These are phyloP conservation scores for Amauroascus niger DNA, from an alignment of 2,329 filamentous ascomycete genomes.

Conservation along the genomic window DNA sequence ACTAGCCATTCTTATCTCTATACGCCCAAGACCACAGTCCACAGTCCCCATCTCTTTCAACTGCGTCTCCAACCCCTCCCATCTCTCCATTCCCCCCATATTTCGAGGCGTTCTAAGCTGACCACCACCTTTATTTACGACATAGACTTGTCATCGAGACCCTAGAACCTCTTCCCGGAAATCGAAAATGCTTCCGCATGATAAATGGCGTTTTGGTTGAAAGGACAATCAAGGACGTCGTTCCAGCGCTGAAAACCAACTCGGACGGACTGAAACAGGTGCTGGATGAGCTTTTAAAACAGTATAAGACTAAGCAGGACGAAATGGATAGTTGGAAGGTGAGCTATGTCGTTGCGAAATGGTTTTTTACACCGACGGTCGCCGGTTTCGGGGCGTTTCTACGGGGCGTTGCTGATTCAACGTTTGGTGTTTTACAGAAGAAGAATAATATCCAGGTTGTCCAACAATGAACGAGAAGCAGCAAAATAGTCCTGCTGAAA, in stretches of 20 bases:
- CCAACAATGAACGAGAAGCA: slow-evolving; percentile 22
- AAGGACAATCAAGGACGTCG: slow-evolving; percentile 82
- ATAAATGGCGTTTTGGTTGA: slow-evolving; percentile 96
- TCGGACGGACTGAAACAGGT: slow-evolving; percentile 90
- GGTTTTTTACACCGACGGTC: no score
- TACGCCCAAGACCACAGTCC: no score
- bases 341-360: slow-evolving; percentile 25
- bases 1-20: background rate
- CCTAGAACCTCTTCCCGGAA: slow-evolving; percentile 65
- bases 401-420: background rate
- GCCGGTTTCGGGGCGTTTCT: background rate
- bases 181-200: slow-evolving; percentile 97
- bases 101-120: background rate
- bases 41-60: background rate
- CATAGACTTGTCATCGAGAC: slow-evolving; percentile 86
- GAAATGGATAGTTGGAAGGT: slow-evolving; percentile 99
- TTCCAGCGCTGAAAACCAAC: slow-evolving; percentile 85
- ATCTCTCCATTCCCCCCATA: background rate
- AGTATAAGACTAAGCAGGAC: slow-evolving; percentile 88
- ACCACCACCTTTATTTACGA: background rate
- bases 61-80: background rate
- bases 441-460: slow-evolving; percentile 35
- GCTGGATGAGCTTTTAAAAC: slow-evolving; percentile 85
- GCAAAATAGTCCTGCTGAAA: background rate
- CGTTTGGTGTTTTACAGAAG: slow-evolving; percentile 24